phyloP scores from a whole-genome alignment of 768 basidiomycete genomes.

The Mycena chlorophos region DNA sequence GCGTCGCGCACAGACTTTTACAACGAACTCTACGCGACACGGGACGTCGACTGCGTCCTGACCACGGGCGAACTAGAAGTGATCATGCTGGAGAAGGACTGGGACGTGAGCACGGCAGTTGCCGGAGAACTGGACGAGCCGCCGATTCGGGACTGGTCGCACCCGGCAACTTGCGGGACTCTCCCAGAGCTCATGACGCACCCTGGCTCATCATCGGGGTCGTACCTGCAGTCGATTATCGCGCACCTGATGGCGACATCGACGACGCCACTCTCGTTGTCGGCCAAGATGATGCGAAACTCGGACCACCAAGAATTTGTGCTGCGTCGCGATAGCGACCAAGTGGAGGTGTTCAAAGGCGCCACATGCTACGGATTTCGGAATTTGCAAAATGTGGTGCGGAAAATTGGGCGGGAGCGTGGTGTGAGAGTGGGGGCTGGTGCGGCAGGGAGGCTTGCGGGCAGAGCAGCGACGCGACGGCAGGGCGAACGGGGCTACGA shows the following conservation, averaged over 20 bases:
- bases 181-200: constrained; percentile 79
- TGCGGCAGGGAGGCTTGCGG: constrained; percentile 54
- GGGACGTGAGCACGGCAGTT: constrained; percentile 68
- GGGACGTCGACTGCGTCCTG: constrained; percentile 96
- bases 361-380: constrained; percentile 97
- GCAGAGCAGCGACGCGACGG: constrained; percentile 30
- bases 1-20: constrained; percentile 95
- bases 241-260: constrained; percentile 47
- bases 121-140: constrained; percentile 47
- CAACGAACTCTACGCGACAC: constrained; percentile 72
- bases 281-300: constrained; percentile 61
- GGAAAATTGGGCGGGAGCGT: constrained; percentile 85
- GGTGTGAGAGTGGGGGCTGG: constrained; percentile 73
- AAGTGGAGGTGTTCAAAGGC: constrained; percentile 77
- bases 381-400: constrained; percentile 94
- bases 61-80: constrained; percentile 93
- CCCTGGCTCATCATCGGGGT: constrained; percentile 87
- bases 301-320: constrained; percentile 79
- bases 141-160: constrained; percentile 14
- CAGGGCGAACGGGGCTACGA: constrained; percentile 61
- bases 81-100: constrained; percentile 78
- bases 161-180: constrained; percentile 15
- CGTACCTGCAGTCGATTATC: constrained; percentile 84
- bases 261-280: constrained; percentile 47
- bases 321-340: constrained; percentile 42